Percentiles rank a stretch among this genome's conserved stretches.
Evolutionary conservation across 306 rosid genomes (phyloP).

Genomic region (Rubus parviflorus): DNA sequence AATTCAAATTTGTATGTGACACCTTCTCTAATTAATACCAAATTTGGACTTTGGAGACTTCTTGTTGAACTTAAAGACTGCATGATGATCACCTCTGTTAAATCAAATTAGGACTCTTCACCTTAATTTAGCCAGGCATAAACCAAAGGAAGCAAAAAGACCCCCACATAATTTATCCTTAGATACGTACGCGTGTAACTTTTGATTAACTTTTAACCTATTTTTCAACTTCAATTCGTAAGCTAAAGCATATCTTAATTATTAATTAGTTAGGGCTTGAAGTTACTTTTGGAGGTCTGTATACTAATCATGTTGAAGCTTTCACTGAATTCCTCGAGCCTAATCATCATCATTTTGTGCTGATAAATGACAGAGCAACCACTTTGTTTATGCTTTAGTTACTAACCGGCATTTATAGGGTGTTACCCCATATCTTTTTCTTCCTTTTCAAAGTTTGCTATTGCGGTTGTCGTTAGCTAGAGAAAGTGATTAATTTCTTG

Average conservation of each 20-base stretch:
- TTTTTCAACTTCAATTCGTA: not conserved
- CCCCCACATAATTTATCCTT: not conserved
- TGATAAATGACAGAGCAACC: slow-evolving; percentile 62
- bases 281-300: not conserved
- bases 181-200: not conserved
- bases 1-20: no score
- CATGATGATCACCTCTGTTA: not conserved
- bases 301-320: not conserved
- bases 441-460: slow-evolving; percentile 5
- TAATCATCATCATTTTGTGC: slow-evolving; percentile 18
- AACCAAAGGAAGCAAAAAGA: not conserved
- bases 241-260: not conserved
- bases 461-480: slow-evolving; percentile 10
- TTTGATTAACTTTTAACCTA: not conserved
- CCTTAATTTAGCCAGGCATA: no score
- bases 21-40: no score
- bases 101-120: no score
- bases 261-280: not conserved
- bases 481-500: slow-evolving; percentile 17
- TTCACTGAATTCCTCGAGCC: not conserved
- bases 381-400: slow-evolving; percentile 41
- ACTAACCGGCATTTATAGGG: slow-evolving; percentile 49
- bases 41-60: not conserved
- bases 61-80: not conserved
- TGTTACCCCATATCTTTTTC: slow-evolving; percentile 27